Evolutionary conservation across 176 grass and related monocot species (phyloP).

Genomic region (Neostapfia colusana): DNA sequence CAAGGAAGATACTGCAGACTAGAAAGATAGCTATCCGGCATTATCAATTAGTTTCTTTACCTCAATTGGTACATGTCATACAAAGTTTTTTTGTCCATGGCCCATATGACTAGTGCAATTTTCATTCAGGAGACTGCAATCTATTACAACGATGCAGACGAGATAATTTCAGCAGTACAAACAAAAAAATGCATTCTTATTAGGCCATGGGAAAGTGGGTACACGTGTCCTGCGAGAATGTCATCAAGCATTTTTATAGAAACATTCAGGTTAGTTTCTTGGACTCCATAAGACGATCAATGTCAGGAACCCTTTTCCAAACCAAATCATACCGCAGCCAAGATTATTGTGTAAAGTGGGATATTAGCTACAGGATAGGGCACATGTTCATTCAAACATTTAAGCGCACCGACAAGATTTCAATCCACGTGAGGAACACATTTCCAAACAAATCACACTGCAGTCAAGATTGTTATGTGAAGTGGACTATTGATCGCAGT

Average conservation of each 20-base stretch:
- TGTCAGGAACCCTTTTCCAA: no score
- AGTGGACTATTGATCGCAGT: no score
- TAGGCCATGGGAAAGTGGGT: neutral
- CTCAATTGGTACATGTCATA: neutral
- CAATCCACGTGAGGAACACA: neutral
- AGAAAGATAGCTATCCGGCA: neutral
- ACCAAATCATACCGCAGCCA: neutral
- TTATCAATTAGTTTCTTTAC: neutral
- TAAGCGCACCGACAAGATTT: no score
- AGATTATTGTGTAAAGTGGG: neutral
- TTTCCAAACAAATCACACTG: conserved; percentile 10
- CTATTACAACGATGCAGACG: neutral
- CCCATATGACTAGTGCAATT: neutral
- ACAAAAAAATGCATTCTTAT: neutral
- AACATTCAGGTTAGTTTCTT: neutral
- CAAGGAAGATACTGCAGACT: neutral
- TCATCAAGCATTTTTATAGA: neutral
- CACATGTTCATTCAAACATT: neutral
- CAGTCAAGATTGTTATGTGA: neutral
- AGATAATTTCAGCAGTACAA: neutral
- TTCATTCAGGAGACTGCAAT: neutral
- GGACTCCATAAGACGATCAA: neutral
- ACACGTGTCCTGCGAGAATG: neutral
- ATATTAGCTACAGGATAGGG: neutral
- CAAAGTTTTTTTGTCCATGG: neutral